Evolutionary conservation across 2,329 filamentous ascomycete genomes (phyloP).

Genomic region (Parastagonospora nodorum): DNA sequence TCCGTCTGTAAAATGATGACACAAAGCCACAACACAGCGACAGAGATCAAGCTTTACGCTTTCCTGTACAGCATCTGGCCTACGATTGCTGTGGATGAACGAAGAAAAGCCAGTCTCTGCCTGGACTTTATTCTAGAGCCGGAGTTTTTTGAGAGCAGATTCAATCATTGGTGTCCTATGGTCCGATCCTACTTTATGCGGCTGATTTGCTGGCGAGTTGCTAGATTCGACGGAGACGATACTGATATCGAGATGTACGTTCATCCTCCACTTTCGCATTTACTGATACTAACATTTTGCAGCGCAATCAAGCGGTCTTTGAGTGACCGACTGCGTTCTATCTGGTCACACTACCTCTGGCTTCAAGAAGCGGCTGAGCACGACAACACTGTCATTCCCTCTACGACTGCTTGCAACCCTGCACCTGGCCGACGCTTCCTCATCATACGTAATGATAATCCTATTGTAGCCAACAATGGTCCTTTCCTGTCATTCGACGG

Average conservation of each 20-base stretch:
- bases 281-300: constrained; percentile 19
- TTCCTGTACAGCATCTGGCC: constrained; percentile 84
- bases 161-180: constrained; percentile 96
- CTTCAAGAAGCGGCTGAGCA: constrained; percentile 70
- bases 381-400: constrained; percentile 63
- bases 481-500: constrained; percentile 69
- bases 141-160: constrained; percentile 77
- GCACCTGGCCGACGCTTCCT: constrained; percentile 84
- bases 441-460: constrained; percentile 82
- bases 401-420: constrained; percentile 80
- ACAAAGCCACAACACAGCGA: constrained; percentile 84
- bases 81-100: constrained; percentile 67
- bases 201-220: constrained; percentile 85
- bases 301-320: constrained; percentile 73
- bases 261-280: not conserved
- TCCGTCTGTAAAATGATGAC: constrained; percentile 79
- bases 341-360: constrained; percentile 81
- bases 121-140: constrained; percentile 76
- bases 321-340: constrained; percentile 69
- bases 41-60: constrained; percentile 81
- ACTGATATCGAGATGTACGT: constrained; percentile 71
- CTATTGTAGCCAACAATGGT: constrained; percentile 56
- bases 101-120: constrained; percentile 72
- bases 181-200: constrained; percentile 92
- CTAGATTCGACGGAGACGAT: constrained; percentile 71